These are phyloP conservation scores for Berkeleyomyces rouxiae DNA, from an alignment of 2,329 filamentous ascomycete species.

Conservation along the genomic window DNA sequence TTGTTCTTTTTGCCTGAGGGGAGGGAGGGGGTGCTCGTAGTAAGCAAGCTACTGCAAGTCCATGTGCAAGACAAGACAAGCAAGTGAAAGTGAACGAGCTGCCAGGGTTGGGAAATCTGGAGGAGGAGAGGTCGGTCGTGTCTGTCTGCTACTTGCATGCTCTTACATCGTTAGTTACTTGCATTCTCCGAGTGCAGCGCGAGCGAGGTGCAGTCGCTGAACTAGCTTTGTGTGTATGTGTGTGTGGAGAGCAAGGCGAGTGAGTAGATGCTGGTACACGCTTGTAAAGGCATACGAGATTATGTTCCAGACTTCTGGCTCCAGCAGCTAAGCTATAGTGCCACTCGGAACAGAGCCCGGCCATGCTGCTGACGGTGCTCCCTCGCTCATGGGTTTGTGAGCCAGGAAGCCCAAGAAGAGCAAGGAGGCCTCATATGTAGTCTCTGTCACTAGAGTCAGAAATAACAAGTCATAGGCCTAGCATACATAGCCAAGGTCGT, in stretches of 20 bases:
- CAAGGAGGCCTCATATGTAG: not conserved
- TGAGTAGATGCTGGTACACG: not conserved
- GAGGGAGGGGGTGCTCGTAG: not conserved
- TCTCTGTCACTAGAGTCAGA: not conserved
- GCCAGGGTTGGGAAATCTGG: not conserved
- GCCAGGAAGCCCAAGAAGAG: not conserved
- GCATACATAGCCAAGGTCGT: not conserved
- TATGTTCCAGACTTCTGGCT: not conserved
- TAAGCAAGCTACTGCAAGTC: not conserved
- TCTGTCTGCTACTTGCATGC: not conserved
- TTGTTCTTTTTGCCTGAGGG: not conserved
- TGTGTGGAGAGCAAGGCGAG: not conserved
- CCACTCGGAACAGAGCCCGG: not conserved
- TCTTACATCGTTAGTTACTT: too few relatives aligned
- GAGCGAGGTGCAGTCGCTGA: not conserved
- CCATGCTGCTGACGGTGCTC: not conserved
- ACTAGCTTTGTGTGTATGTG: not conserved
- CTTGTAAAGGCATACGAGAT: not conserved
- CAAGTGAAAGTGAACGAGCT: not conserved
- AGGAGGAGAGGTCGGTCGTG: not conserved
- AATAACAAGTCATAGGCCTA: not conserved
- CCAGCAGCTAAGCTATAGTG: not conserved
- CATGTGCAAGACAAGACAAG: not conserved
- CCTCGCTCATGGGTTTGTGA: not conserved
- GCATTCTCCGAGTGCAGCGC: too few relatives aligned